Conservation (phyloP, 345 rosid genomes). For the Litchi chinensis region DNA sequence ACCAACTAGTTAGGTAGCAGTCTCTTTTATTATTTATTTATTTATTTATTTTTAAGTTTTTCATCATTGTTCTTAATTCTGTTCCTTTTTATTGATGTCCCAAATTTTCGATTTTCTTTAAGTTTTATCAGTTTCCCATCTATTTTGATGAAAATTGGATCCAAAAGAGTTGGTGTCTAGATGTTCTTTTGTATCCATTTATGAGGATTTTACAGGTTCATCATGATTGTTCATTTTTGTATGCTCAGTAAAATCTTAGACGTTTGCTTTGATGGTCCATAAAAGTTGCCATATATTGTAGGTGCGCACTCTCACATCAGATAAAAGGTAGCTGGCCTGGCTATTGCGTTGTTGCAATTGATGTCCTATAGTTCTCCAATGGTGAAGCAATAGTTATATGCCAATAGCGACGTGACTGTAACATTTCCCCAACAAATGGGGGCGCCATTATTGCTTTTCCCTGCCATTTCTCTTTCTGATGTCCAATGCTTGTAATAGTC, state of each 20-base stretch:
- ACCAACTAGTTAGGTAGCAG: neutral
- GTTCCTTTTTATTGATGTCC: neutral
- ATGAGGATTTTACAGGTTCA: neutral
- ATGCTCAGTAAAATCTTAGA: neutral
- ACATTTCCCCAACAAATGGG: constrained; percentile 39
- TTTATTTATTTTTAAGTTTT: too few species aligned
- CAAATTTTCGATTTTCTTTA: neutral
- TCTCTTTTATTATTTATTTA: too few species aligned
- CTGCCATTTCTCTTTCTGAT: constrained; percentile 39
- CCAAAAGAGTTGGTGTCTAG: constrained; percentile 4
- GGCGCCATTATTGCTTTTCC: constrained; percentile 34
- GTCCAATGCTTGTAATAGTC: constrained; percentile 5
- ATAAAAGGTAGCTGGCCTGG: constrained; percentile 15
- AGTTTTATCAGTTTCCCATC: neutral
- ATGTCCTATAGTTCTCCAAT: constrained; percentile 20
- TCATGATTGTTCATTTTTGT: constrained; percentile 23
- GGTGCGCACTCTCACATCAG: constrained; percentile 32
- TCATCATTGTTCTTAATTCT: neutral
- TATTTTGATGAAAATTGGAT: neutral
- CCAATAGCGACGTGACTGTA: constrained; percentile 43
- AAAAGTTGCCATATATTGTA: constrained; percentile 29
- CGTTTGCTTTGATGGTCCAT: constrained; percentile 16
- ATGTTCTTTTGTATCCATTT: neutral
- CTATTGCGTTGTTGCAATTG: constrained; percentile 15
- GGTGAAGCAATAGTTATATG: constrained; percentile 20